Evolutionary conservation across 1,139 yeast genomes (phyloP).

Genomic region (Suhomyces wounanorum): DNA sequence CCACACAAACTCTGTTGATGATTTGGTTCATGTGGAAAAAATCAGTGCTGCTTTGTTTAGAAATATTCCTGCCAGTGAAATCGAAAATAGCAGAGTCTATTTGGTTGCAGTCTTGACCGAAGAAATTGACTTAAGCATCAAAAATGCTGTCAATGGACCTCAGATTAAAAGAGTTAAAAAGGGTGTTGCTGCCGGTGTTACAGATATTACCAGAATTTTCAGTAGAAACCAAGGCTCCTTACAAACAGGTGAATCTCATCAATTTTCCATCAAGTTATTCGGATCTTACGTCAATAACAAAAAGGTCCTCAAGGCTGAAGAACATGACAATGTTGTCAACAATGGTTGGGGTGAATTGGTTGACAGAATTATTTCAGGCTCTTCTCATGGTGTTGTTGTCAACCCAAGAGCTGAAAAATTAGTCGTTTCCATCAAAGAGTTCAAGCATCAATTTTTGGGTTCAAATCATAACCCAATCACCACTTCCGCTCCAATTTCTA

Average conservation of each 20-base stretch:
- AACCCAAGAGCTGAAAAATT: constrained; percentile 80
- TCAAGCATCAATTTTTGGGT: constrained; percentile 55
- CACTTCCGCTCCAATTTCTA: constrained; percentile 53
- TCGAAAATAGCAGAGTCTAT: constrained; percentile 62
- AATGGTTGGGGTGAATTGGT: constrained; percentile 91
- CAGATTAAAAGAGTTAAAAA: constrained; percentile 57
- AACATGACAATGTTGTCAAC: constrained; percentile 35
- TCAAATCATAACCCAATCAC: constrained; percentile 41
- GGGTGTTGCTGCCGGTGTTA: constrained; percentile 88
- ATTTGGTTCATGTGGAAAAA: constrained; percentile 62
- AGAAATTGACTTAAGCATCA: constrained; percentile 43
- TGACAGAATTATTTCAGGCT: constrained; percentile 76
- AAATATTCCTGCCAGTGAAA: constrained; percentile 73
- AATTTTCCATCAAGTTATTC: constrained; percentile 69
- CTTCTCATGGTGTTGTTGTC: constrained; percentile 76
- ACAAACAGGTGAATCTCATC: constrained; percentile 64
- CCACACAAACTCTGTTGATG: constrained; percentile 59
- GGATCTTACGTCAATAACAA: constrained; percentile 60
- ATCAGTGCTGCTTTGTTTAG: constrained; percentile 79
- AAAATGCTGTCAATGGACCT: constrained; percentile 27
- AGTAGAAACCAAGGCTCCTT: constrained; percentile 64
- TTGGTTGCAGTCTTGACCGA: constrained; percentile 71
- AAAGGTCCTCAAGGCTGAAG: constrained; percentile 25
- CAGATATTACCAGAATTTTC: constrained; percentile 80
- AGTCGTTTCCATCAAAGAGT: constrained; percentile 72